Conservation (phyloP, 2,329 filamentous ascomycete genomes). For the Colletotrichum musae region DNA sequence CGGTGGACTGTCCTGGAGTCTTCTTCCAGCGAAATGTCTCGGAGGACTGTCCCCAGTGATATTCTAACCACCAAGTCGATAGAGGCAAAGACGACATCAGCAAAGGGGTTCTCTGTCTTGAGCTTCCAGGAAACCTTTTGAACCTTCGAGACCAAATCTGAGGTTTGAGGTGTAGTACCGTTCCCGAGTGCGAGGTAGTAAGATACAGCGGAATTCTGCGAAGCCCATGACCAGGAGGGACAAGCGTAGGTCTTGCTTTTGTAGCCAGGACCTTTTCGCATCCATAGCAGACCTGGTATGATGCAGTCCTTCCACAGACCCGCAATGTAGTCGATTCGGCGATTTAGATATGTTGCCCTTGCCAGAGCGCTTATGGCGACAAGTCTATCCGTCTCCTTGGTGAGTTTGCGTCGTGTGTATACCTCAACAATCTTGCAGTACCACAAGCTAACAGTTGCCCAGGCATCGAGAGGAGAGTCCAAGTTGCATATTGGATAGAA, state of each 20-base stretch:
- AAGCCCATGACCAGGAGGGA: neutral
- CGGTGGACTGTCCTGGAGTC: neutral
- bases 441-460: neutral
- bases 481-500: neutral
- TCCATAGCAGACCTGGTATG: neutral
- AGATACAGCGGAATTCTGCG: neutral
- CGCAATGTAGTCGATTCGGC: neutral
- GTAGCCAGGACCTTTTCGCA: neutral
- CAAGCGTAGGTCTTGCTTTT: neutral
- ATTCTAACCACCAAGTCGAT: neutral
- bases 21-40: neutral
- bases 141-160: neutral
- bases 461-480: neutral
- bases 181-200: neutral
- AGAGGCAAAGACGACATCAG: neutral
- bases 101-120: neutral
- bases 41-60: neutral
- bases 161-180: neutral
- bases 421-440: neutral
- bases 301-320: neutral
- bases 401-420: neutral
- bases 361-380: neutral
- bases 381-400: neutral
- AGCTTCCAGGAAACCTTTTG: neutral
- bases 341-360: neutral